phyloP scores from a whole-genome alignment of 2,329 filamentous ascomycete genomes.

The Fusarium sp. region DNA sequence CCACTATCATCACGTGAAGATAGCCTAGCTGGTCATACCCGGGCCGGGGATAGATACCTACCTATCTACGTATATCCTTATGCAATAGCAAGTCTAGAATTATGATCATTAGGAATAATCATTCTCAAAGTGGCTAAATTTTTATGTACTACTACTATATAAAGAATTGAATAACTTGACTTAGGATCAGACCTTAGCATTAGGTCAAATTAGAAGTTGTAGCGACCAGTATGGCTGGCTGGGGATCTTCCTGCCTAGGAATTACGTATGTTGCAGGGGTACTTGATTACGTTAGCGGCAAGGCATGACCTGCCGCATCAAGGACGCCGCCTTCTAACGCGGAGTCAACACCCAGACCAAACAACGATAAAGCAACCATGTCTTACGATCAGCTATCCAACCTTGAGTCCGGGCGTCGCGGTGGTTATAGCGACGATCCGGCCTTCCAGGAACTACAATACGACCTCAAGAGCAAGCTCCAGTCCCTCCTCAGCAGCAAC shows the following conservation, averaged over 20 bases:
- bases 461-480: slow-evolving; percentile 88
- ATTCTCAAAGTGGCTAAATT: too few relatives aligned
- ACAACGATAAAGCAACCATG: slow-evolving; percentile 67
- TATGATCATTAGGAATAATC: too few relatives aligned
- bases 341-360: too few relatives aligned
- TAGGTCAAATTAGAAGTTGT: too few relatives aligned
- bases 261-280: slow-evolving; percentile 51
- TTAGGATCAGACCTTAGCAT: too few relatives aligned
- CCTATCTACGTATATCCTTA: too few relatives aligned
- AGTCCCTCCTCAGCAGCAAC: slow-evolving; percentile 90
- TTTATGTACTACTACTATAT: too few relatives aligned
- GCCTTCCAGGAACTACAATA: slow-evolving; percentile 89
- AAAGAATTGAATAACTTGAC: too few relatives aligned
- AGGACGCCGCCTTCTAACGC: too few relatives aligned
- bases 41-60: too few relatives aligned
- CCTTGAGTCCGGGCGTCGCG: slow-evolving; percentile 83
- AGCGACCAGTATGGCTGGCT: slow-evolving; percentile 45
- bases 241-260: slow-evolving; percentile 11
- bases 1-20: slow-evolving; percentile 51
- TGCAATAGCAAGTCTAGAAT: too few relatives aligned
- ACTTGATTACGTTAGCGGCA: slow-evolving; percentile 41
- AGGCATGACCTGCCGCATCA: slow-evolving; percentile 40
- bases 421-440: slow-evolving; percentile 92
- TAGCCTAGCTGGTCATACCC: slow-evolving; percentile 40
- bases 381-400: slow-evolving; percentile 91